Base-by-base conservation (phyloP, 768 basidiomycete genomes). In the Gloeopeniophorella convolvens region DNA sequence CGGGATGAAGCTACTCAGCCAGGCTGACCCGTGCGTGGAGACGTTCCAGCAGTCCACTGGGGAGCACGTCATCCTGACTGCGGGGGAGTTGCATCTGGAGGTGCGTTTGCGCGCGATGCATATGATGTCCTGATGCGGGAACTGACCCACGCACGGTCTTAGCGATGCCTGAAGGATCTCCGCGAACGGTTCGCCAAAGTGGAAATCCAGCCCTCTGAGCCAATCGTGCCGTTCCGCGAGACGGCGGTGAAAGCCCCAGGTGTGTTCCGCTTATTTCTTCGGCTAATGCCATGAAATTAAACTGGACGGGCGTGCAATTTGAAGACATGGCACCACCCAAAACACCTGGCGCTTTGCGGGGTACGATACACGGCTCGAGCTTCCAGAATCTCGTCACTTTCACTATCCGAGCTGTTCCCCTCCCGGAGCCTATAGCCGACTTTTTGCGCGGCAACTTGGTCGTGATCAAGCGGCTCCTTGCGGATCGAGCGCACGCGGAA, bases 171-270 rank as follows among this genome's bases (percentile, higher is more conserved):
- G 35, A 95, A 92, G 67, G 96, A 98, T 66, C 71, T 99, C n/a
- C 79, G 88, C 18, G 96, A 98, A 65, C 77, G 96, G 30, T 98
- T 97, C 65, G 95, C 96, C 2, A 79, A 82, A 52, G 82, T 97
- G 28, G 90, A 90, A 40, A 93, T 99, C 26, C 91, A 93, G 59
- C 83, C 86, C 2, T 97, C 94, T 1, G 83, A 92, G 59, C 93
- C 94, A 0, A 97, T 98, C 50, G 96, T 99, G 3, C 96, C 96
- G 10, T 99, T 97, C 72, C 79, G 96, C 33, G 96, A 98, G 67
- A 97, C 96, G 0, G 89, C 90, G 0, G 78, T 95, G 12, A 86
- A 80, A 59, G 90, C 75, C 3, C 62, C 74, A 59, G 91, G 91
- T 89, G 62, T 21, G 62, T 59, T 54, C 32, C 42, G 21, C 16